Conservation (phyloP, 2,329 filamentous ascomycete species). For the Aspergillus aculeatinus region DNA sequence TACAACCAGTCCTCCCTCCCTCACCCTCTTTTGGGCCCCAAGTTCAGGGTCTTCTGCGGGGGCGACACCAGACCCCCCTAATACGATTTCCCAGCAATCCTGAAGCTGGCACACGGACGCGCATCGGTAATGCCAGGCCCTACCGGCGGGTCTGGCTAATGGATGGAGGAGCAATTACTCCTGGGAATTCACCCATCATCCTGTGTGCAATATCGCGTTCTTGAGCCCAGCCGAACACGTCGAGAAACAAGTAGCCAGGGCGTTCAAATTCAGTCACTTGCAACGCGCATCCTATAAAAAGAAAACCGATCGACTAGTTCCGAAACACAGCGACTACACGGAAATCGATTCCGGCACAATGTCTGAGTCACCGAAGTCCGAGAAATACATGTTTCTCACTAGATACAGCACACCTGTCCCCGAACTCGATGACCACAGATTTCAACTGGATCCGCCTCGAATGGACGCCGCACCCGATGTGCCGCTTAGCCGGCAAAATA, state of each 20-base stretch:
- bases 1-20: constrained; percentile 69
- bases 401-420: constrained; percentile 64
- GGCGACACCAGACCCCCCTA: constrained; percentile 98
- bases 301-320: background rate
- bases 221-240: constrained; percentile 8
- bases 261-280: background rate
- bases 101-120: constrained; percentile 38
- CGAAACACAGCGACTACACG: background rate
- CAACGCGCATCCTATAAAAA: background rate
- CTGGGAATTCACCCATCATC: constrained; percentile 27
- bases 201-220: constrained; percentile 20
- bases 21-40: constrained; percentile 88
- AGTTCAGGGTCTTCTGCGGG: constrained; percentile 92
- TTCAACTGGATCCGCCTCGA: constrained; percentile 39
- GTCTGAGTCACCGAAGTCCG: constrained; percentile 64
- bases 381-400: constrained; percentile 56
- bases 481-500: constrained; percentile 35
- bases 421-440: constrained; percentile 82
- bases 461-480: constrained; percentile 40
- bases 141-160: constrained; percentile 45
- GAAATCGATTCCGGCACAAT: constrained; percentile 28
- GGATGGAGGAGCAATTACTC: constrained; percentile 34
- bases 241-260: background rate
- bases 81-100: constrained; percentile 54
- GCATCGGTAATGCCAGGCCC: constrained; percentile 42